Evolutionary conservation across 1,284 basidiomycete species (phyloP), one percentile per base, ranked within the genome.

Genomic region (Coniferiporia weirii): DNA sequence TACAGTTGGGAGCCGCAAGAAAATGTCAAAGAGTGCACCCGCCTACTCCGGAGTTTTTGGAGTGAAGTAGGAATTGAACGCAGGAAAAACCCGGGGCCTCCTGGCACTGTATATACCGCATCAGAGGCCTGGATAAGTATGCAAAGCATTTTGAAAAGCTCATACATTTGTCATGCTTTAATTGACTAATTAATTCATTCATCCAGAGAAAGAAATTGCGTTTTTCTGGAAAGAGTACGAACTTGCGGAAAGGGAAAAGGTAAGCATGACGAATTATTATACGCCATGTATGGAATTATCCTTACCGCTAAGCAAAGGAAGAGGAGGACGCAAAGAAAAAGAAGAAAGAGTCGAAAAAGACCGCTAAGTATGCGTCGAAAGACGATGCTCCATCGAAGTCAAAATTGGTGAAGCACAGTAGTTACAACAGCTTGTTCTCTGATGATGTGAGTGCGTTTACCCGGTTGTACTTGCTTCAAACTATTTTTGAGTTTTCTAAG

Each of bases 1-100:
- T n/a, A n/a, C 60, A 89, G 86, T 61, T 88, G 86, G 86, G 87
- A 88, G 59, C 87, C 86, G 5, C 68, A 75, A 53, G 70, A 69
- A 13, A 85, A 88, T 64, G 73, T 87, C 3, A 64, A 68, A 48
- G 72, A 75, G 15, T 88, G 86, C 64, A 67, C 76, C 4, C 75
- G 80, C 20, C 73, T 89, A 3, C 69, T 87, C 34, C 61, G 67
- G 20, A 81, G 80, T 60, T 89, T 89, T 67, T 89, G 87, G 86
- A 66, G 70, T 4, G 73, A 85, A 57, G 65, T 88, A n/a, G 84
- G 84, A 0, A 66, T 68, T 27, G 83, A 87, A 62, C 64, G 84
- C 56, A 56, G 75, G 0, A 82, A 85, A 65, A 85, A 83, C 66
- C 52, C 64, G 7, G 61, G 53, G 3, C 57, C 52, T 19, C 4